Evolutionary conservation across 2,329 filamentous ascomycete species (phyloP), one percentile per base, ranked within the genome.

Genomic region (Ambrosiella xylebori): DNA sequence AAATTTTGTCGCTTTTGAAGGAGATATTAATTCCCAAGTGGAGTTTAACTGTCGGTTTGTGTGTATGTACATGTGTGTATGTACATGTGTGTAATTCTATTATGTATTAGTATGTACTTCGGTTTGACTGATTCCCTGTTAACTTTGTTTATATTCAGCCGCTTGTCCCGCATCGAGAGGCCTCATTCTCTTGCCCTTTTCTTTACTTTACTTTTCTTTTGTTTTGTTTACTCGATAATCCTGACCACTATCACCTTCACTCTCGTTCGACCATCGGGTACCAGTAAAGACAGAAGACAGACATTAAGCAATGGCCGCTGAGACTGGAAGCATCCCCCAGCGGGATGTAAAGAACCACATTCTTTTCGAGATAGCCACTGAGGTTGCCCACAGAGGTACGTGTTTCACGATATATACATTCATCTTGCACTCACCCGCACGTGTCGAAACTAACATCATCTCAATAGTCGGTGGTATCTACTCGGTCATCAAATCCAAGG

Each of bases 401-500:
- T 70, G 7, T 39, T 15, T 45, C 27, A 36, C 38, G n/a, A 41
- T 36, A 12, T 38, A n/a, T 17, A 2, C 36, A 6, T 17, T 1
- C 12, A 5, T 35, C 7, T 49, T n/a, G 8, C 19, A 12, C 47
- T 53, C 17, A 27, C 4, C 27, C 3, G 27, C 27, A 27, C 3
- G 27, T 27, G 27, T 27, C 27, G 3, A 27, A 27, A 27, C 27
- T 27, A 27, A 27, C 27, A 27, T 3, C 27, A 17, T 59, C 36
- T 7, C 1, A 37, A 52, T 59, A 94, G 93, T 98, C 62, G 93
- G 93, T 68, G 93, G 93, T 66, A 98, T 98, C 73, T 98, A 98
- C 77, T 97, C 91, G 13, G 93, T 98, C 64, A 84, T 98, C 73
- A 98, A 98, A 73, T 98, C 93, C 62, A 98, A 98, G 73, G 91